phyloP scores from a whole-genome alignment of 805 yeast genomes.

The Wickerhamiella occidentalis region DNA sequence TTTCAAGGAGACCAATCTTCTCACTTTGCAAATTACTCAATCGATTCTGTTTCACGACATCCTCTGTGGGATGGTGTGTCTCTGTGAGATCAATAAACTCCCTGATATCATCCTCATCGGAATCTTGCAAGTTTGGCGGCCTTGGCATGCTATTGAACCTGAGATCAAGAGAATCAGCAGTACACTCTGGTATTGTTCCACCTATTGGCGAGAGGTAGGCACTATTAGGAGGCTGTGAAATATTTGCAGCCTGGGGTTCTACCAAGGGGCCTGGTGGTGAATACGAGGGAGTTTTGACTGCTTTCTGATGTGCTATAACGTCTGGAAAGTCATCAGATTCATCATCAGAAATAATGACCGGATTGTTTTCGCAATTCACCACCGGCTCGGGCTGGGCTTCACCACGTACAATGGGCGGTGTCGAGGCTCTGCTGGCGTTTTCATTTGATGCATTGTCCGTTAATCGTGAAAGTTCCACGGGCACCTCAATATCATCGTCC shows the following conservation, averaged over 20 bases:
- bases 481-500: neutral
- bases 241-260: too few species aligned
- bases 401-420: neutral
- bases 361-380: neutral
- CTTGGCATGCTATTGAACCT: neutral
- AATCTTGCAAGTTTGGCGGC: neutral
- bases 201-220: neutral
- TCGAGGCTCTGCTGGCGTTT: neutral
- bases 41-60: neutral
- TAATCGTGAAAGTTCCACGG: neutral
- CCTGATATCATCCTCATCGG: neutral
- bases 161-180: neutral
- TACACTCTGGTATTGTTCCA: too few species aligned
- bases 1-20: constrained; percentile 21
- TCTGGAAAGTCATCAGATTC: neutral
- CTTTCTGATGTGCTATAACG: neutral
- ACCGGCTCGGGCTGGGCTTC: neutral
- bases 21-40: constrained; percentile 16
- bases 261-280: neutral
- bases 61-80: neutral
- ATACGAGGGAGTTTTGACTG: neutral
- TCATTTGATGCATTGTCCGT: neutral
- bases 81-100: neutral
- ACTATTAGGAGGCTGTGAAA: neutral
- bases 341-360: neutral